A percentile compares a stretch with the other conserved stretches of the same genome.
phyloP scores from a whole-genome alignment of 805 yeast genomes.

The Millerago galiae region DNA sequence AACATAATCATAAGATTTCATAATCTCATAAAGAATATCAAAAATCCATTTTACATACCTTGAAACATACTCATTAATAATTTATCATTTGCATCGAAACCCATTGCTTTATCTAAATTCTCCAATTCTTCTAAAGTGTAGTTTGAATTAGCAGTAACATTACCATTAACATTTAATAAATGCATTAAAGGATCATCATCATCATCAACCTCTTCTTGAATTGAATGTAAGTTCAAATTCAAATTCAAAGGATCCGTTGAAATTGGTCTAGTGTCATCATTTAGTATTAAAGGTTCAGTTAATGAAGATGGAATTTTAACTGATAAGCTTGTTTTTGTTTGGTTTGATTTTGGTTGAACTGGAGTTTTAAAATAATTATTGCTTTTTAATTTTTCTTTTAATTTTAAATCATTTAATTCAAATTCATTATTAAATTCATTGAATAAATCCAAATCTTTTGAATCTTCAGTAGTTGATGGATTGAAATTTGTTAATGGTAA shows the following conservation, averaged over 20 bases:
- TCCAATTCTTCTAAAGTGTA: slow-evolving; percentile 23
- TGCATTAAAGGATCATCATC: slow-evolving; percentile 19
- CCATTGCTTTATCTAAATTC: slow-evolving; percentile 24
- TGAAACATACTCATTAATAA: slow-evolving; percentile 21
- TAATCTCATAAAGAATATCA: background rate
- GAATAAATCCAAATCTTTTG: background rate
- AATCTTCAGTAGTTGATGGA: background rate
- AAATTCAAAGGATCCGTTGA: slow-evolving; percentile 8
- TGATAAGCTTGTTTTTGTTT: background rate
- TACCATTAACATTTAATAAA: slow-evolving; percentile 12
- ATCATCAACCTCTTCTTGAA: slow-evolving; percentile 3
- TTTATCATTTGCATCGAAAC: slow-evolving; percentile 22
- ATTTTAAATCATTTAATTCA: background rate
- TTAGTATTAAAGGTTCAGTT: slow-evolving; percentile 5
- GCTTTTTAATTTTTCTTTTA: too few species aligned
- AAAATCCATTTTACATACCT: slow-evolving; percentile 1
- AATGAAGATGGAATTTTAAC: background rate
- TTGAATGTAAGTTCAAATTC: slow-evolving; percentile 1
- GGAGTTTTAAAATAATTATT: slow-evolving; percentile 1
- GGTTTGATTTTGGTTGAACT: background rate
- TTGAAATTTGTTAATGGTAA: slow-evolving; percentile 6
- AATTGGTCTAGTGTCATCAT: background rate
- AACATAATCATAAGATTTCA: too few species aligned
- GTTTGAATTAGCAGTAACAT: slow-evolving; percentile 10
- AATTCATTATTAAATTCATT: background rate